Percentiles rank a stretch among this genome's conserved stretches.
Evolutionary conservation across 2,329 filamentous ascomycete genomes (phyloP).

Genomic region (Pseudopithomyces chartarum): DNA sequence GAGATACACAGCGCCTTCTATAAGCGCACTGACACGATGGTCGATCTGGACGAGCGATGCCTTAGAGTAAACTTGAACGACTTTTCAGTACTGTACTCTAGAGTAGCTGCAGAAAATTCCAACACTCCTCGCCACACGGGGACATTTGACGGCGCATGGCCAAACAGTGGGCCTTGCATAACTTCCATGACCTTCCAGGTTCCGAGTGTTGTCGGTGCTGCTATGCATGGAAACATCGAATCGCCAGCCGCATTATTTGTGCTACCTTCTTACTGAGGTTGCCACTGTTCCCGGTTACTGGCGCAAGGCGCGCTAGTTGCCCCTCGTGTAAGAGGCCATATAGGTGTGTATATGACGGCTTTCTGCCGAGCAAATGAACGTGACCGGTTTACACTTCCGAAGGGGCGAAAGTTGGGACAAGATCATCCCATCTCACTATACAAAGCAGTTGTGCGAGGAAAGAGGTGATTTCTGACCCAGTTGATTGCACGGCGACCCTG

Average conservation of each 20-base stretch:
- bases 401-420: background rate
- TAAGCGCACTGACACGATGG: no score
- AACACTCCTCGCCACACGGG: background rate
- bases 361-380: slow-evolving; percentile 1
- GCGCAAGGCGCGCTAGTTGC: background rate
- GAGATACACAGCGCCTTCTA: no score
- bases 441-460: background rate
- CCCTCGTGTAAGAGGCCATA: background rate
- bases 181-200: background rate
- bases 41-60: no score
- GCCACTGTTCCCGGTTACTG: background rate
- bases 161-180: background rate
- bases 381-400: background rate
- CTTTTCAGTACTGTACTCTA: background rate
- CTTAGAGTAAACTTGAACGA: no score
- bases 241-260: background rate
- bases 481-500: background rate
- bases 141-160: background rate
- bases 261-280: background rate
- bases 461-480: background rate
- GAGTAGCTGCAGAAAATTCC: background rate
- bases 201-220: background rate
- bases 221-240: background rate
- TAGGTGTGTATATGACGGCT: background rate
- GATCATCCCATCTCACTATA: background rate